Conservation (phyloP, 257 asterid genomes). For the Solanum paucissectum region DNA sequence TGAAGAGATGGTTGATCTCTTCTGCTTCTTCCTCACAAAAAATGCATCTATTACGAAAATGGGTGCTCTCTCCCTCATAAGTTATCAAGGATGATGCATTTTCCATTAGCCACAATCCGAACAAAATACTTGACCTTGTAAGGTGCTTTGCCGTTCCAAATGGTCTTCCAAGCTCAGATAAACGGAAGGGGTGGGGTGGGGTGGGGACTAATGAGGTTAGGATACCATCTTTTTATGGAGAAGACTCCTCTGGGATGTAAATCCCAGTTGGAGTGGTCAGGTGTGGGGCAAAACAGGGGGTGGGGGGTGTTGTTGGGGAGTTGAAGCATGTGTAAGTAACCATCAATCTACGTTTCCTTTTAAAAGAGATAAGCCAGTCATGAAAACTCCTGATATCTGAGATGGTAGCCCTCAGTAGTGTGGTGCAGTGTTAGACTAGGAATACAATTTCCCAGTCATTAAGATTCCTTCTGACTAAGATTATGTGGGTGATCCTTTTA, state of each 20-base stretch:
- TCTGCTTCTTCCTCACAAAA: neutral
- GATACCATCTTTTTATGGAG: neutral
- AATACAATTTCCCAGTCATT: neutral
- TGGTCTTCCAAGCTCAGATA: neutral
- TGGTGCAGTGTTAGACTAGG: neutral
- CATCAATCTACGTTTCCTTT: neutral
- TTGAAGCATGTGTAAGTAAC: neutral
- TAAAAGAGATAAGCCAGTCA: neutral
- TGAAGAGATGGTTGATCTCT: neutral
- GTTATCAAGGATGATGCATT: neutral
- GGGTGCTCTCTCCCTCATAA: neutral
- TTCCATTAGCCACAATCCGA: neutral
- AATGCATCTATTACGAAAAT: neutral
- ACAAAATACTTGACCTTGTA: neutral
- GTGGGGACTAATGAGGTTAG: neutral
- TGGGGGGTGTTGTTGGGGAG: neutral
- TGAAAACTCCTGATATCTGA: neutral
- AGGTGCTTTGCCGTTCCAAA: neutral
- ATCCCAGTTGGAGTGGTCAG: neutral
- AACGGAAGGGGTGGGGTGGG: neutral
- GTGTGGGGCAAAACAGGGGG: neutral
- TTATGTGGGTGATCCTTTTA: neutral
- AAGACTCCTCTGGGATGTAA: neutral
- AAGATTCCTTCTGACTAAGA: neutral
- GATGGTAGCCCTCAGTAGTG: neutral